Evolutionary conservation across 768 basidiomycete genomes (phyloP).

Genomic region (Scleroderma bovista): DNA sequence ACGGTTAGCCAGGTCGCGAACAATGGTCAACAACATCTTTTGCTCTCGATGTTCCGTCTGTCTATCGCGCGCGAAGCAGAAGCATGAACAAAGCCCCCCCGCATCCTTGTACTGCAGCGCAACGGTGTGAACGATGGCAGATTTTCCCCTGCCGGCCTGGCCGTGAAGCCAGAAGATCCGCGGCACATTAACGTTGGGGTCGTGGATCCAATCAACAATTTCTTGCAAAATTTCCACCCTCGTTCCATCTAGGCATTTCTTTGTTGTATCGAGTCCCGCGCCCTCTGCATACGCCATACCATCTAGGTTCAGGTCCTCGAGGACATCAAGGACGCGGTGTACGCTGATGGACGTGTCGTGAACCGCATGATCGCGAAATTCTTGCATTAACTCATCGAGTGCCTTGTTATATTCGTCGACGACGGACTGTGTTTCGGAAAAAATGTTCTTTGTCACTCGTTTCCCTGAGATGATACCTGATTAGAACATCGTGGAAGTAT

Average conservation of each 20-base stretch:
- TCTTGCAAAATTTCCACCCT: neutral
- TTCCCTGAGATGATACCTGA: too few relatives aligned
- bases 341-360: too few relatives aligned
- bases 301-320: neutral
- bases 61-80: neutral
- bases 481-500: too few relatives aligned
- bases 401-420: neutral
- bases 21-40: neutral
- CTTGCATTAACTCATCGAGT: neutral
- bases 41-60: neutral
- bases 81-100: neutral
- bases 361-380: neutral
- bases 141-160: neutral
- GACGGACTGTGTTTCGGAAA: neutral
- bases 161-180: neutral
- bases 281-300: neutral
- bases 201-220: neutral
- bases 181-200: neutral
- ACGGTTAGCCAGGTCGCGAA: neutral
- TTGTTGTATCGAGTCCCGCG: neutral
- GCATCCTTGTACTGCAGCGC: neutral
- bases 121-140: neutral
- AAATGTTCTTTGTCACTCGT: neutral
- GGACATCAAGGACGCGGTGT: too few relatives aligned
- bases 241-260: neutral